Conservation (phyloP, 139 green algal species). For the Chlorella sp. region DNA sequence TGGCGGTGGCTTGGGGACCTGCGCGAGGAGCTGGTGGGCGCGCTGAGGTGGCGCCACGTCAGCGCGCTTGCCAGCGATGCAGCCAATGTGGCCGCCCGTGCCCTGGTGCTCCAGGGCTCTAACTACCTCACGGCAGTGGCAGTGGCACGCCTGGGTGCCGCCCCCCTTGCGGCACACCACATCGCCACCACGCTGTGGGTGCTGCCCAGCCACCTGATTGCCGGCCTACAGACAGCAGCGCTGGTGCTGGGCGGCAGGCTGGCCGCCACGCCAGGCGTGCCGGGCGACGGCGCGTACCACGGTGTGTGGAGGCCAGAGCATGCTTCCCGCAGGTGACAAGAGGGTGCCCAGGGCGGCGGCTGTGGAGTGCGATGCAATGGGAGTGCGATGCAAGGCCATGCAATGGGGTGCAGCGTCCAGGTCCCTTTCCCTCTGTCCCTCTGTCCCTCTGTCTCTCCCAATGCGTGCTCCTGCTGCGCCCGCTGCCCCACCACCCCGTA, state of each 20-base stretch:
- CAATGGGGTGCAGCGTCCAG: no score
- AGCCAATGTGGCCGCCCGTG: constrained; percentile 17
- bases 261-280: background rate
- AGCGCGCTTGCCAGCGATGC: constrained; percentile 7
- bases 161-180: constrained; percentile 34
- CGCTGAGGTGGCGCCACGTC: constrained; percentile 1
- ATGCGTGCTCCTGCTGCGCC: no score
- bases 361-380: background rate
- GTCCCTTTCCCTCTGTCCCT: background rate
- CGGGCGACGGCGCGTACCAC: background rate
- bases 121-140: background rate
- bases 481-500: background rate
- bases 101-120: constrained; percentile 12
- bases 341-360: background rate
- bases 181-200: constrained; percentile 30
- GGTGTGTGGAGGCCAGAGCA: background rate
- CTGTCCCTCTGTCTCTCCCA: no score
- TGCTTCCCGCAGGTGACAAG: background rate
- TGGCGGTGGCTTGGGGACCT: background rate
- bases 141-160: constrained; percentile 10
- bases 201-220: constrained; percentile 7
- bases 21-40: background rate
- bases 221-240: background rate
- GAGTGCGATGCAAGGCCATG: no score
- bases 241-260: constrained; percentile 13